A percentile compares a stretch with the other conserved stretches of the same genome.
Evolutionary conservation across 1,284 basidiomycete species (phyloP).

Genomic region (Waitea zeae): DNA sequence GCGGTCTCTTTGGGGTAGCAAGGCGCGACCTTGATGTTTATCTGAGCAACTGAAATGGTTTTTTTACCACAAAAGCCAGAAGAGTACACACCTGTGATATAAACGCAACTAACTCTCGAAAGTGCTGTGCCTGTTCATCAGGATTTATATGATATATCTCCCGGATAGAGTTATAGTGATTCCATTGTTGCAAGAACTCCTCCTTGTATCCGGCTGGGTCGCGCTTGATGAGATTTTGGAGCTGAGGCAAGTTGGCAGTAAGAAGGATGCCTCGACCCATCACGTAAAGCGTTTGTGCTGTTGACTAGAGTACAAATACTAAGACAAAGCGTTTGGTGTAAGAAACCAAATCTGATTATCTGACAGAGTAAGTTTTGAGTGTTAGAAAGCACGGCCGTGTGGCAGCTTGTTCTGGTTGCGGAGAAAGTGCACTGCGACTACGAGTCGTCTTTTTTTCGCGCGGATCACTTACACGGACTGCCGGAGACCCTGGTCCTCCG

Average conservation of each 20-base stretch:
- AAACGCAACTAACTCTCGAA: slow-evolving; percentile 76
- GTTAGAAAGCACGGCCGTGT: too few relatives aligned
- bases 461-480: too few relatives aligned
- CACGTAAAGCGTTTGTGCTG: too few relatives aligned
- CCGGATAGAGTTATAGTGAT: slow-evolving; percentile 81
- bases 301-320: too few relatives aligned
- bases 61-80: slow-evolving; percentile 3
- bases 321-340: too few relatives aligned
- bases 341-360: too few relatives aligned
- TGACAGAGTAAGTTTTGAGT: too few relatives aligned
- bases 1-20: slow-evolving; percentile 82
- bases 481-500: too few relatives aligned
- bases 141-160: slow-evolving; percentile 72
- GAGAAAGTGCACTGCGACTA: too few relatives aligned
- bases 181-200: slow-evolving; percentile 98
- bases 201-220: slow-evolving; percentile 86
- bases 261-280: slow-evolving; percentile 49
- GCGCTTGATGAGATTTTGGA: slow-evolving; percentile 95
- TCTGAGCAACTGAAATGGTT: not conserved
- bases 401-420: too few relatives aligned
- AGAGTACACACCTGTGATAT: slow-evolving; percentile 47
- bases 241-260: slow-evolving; percentile 56
- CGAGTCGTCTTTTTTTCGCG: too few relatives aligned
- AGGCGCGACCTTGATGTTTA: slow-evolving; percentile 45
- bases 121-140: slow-evolving; percentile 66